Base-by-base conservation (phyloP, 805 yeast species). In the Starmerella scarabaei region DNA sequence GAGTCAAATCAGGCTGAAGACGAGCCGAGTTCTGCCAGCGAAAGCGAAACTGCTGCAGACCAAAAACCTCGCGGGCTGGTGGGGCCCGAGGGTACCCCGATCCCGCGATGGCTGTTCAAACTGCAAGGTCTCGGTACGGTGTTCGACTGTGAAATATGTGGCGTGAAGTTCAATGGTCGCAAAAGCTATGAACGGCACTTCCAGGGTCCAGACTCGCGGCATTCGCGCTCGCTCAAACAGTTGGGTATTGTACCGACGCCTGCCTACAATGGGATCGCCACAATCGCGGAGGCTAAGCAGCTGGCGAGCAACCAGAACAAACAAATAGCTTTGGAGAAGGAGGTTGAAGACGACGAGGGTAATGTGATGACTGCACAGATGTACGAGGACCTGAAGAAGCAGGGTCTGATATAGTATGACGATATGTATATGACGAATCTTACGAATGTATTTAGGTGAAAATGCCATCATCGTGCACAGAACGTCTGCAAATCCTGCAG, bases 61-160 rank as follows among this genome's bases (percentile, higher is more conserved):
- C 59, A 55, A 12, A 68, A 68, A 44, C 74, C 77, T 16, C 62
- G 72, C 41, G 72, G 77, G 40, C 94, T 94, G 0, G 38, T 82
- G 0, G 97, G 94, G 0, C 71, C 81, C 16, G 96, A 86, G 59
- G 96, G 96, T 0, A 71, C 69, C 30, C 96, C 96, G 1, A 83
- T 91, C 21, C 98, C 98, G 1, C 74, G 68, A 40, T 91, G 98
- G 98, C 64, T 91, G 21, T 86, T 75, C 66, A 91, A 86, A 58
- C 64, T 86, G 33, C 85, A 84, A 52, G 98, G 98, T 0, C 65
- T 86, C 9, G 80, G 80, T 41, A 68, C 72, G 32, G 73, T 71
- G 38, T 82, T 74, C 51, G 53, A 60, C 1, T 91, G 98, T 57
- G 96, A 91, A 59, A 72, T 91, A 6, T 91, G 98, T 56, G 93